Evolutionary conservation across 495 filamentous ascomycete genomes (phyloP).

Genomic region (Cercophora samala): DNA sequence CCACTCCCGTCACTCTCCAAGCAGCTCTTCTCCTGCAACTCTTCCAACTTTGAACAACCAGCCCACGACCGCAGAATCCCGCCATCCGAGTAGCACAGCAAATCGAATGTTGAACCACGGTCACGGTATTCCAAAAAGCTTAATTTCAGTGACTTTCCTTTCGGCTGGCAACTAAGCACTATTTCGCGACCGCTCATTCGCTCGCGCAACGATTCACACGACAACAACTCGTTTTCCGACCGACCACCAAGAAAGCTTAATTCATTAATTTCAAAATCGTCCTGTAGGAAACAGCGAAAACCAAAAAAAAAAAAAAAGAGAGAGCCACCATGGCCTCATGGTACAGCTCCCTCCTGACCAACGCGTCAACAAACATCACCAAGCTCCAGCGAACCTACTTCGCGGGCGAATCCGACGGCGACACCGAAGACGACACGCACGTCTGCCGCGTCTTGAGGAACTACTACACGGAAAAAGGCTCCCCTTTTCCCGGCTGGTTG

Average conservation of each 20-base stretch:
- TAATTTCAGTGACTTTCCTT: neutral
- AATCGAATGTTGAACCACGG: neutral
- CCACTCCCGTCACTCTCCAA: neutral
- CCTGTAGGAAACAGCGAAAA: too few relatives aligned
- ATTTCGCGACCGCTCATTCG: neutral
- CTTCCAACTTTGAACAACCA: neutral
- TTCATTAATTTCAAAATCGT: neutral
- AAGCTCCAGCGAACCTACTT: constrained; percentile 77
- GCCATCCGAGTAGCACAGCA: neutral
- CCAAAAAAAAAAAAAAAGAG: too few relatives aligned
- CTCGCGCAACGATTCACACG: neutral
- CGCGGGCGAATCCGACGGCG: constrained; percentile 75
- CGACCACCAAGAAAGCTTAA: constrained; percentile 26
- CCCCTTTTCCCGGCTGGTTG: constrained; percentile 82
- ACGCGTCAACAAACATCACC: constrained; percentile 73
- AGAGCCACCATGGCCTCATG: constrained; percentile 64
- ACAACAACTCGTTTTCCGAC: neutral
- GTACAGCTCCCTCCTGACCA: constrained; percentile 73
- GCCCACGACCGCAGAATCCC: neutral
- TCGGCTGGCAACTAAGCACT: neutral
- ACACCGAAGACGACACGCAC: constrained; percentile 92
- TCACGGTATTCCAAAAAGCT: neutral
- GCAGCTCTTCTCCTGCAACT: neutral
- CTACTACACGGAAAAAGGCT: constrained; percentile 88
- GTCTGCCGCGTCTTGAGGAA: constrained; percentile 91